These are phyloP conservation scores for Choiromyces venosus DNA, from an alignment of 495 filamentous ascomycete species.

Conservation along the genomic window DNA sequence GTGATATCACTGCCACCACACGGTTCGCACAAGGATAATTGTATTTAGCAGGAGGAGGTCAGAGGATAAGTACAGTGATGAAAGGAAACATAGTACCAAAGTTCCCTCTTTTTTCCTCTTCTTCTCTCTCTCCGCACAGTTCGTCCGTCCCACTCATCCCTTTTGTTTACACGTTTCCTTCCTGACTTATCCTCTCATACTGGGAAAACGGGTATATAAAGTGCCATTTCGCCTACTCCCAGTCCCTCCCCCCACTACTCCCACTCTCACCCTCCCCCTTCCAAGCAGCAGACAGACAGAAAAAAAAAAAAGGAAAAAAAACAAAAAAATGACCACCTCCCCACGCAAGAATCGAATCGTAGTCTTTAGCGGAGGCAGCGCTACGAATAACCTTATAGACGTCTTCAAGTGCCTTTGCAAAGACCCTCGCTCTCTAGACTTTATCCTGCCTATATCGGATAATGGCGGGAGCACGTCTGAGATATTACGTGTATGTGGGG, in stretches of 20 bases:
- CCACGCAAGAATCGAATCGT: constrained; percentile 55
- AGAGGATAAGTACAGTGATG: background rate
- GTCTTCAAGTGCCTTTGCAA: constrained; percentile 73
- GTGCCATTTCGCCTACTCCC: background rate
- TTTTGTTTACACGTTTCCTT: background rate
- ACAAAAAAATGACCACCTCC: background rate
- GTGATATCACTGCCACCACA: background rate
- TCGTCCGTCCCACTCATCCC: background rate
- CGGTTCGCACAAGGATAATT: background rate
- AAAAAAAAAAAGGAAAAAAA: too few species aligned
- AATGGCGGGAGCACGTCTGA: constrained; percentile 92
- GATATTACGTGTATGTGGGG: constrained; percentile 85
- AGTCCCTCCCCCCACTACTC: background rate
- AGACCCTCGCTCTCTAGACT: constrained; percentile 56
- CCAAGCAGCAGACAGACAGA: too few species aligned
- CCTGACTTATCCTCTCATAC: background rate
- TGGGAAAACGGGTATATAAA: background rate
- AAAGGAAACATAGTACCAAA: background rate
- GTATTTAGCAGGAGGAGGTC: background rate
- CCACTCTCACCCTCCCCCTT: background rate
- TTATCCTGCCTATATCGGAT: constrained; percentile 86
- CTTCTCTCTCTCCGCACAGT: too few species aligned
- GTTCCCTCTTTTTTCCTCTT: background rate
- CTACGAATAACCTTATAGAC: constrained; percentile 89
- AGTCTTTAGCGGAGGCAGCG: constrained; percentile 83